phyloP scores from a whole-genome alignment of 2,329 filamentous ascomycete species.

The Fusarium pilosicola region DNA sequence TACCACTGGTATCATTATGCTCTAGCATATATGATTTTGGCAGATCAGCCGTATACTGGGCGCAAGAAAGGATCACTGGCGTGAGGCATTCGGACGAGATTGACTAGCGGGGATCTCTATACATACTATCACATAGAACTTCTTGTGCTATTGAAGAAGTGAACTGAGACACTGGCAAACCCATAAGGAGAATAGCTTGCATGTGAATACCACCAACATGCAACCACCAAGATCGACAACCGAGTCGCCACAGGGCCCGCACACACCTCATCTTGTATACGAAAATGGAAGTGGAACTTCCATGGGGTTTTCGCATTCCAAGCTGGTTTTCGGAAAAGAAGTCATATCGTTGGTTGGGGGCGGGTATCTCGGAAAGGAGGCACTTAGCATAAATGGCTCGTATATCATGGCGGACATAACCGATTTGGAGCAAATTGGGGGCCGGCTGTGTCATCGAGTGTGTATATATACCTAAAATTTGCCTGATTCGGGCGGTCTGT shows the following conservation, averaged over 20 bases:
- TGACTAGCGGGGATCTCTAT: neutral
- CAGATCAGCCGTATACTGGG: neutral
- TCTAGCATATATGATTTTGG: neutral
- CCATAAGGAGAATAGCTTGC: neutral
- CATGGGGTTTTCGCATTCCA: constrained; percentile 19
- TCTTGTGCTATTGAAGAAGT: neutral
- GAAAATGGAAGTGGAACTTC: constrained; percentile 6
- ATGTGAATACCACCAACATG: neutral
- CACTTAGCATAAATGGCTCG: constrained; percentile 13
- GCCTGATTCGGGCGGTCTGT: neutral
- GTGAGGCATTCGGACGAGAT: neutral
- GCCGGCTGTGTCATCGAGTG: neutral
- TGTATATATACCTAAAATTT: neutral
- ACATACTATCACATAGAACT: neutral
- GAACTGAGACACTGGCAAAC: neutral
- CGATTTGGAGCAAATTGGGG: neutral
- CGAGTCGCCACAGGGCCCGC: constrained; percentile 11
- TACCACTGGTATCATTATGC: neutral
- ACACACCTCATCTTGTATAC: neutral
- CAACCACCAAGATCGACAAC: neutral
- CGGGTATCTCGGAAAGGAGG: constrained; percentile 14
- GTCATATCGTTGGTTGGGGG: constrained; percentile 1
- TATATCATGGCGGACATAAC: constrained; percentile 3
- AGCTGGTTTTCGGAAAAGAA: constrained; percentile 19
- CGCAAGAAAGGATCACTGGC: neutral